These are phyloP conservation scores for Dalbergia cultrata DNA, from an alignment of 306 rosid genomes.

Conservation along the genomic window DNA sequence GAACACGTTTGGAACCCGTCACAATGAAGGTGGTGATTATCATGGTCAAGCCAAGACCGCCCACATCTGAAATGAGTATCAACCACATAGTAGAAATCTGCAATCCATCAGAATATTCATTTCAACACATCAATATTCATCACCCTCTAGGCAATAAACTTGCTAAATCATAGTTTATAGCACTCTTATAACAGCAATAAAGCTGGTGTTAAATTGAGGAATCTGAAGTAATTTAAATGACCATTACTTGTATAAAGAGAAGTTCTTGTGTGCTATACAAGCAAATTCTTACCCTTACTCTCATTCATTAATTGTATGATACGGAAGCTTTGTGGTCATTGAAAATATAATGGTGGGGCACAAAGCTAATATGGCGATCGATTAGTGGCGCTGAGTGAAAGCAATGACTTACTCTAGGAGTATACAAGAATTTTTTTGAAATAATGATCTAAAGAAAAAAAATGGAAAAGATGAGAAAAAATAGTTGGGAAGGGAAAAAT, in stretches of 20 bases:
- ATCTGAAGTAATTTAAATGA: neutral
- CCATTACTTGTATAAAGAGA: too few species aligned
- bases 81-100: slow-evolving; percentile 57
- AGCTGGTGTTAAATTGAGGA: neutral
- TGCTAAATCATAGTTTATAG: too few species aligned
- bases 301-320: too few species aligned
- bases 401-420: too few species aligned
- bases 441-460: neutral
- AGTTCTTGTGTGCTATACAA: too few species aligned
- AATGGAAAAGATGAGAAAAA: neutral
- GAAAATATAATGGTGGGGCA: too few species aligned
- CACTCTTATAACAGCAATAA: neutral
- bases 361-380: too few species aligned
- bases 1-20: slow-evolving; percentile 44
- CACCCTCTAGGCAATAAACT: too few species aligned
- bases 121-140: neutral
- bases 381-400: too few species aligned
- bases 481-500: neutral
- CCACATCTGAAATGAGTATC: slow-evolving; percentile 51
- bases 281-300: too few species aligned
- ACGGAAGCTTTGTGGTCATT: too few species aligned
- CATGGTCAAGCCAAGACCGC: slow-evolving; percentile 52
- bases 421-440: too few species aligned
- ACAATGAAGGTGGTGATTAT: slow-evolving; percentile 46
- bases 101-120: slow-evolving; percentile 36